Evolutionary conservation across 495 filamentous ascomycete species (phyloP).

Genomic region (Glutinoglossum americanum): DNA sequence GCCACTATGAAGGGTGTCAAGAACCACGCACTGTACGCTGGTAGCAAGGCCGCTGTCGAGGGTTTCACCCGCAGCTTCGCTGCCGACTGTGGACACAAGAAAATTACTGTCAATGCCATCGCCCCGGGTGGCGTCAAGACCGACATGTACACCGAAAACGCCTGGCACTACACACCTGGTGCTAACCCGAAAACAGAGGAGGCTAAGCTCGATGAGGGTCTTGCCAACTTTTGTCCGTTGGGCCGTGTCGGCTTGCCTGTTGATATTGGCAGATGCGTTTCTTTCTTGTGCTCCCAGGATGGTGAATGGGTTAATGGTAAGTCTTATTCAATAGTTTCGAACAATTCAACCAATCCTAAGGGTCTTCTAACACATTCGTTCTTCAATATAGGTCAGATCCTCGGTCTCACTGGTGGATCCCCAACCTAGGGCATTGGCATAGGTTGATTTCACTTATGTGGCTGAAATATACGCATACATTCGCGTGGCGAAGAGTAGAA

Average conservation of each 20-base stretch:
- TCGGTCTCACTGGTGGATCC: not conserved
- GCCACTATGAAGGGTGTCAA: slow-evolving; percentile 35
- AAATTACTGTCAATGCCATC: slow-evolving; percentile 57
- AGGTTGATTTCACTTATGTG: not conserved
- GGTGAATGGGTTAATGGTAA: slow-evolving; percentile 41
- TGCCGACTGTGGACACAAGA: slow-evolving; percentile 46
- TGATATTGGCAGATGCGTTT: slow-evolving; percentile 36
- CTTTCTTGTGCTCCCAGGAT: slow-evolving; percentile 31
- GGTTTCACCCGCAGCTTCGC: slow-evolving; percentile 59
- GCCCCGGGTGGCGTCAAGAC: slow-evolving; percentile 60
- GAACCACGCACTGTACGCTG: slow-evolving; percentile 56
- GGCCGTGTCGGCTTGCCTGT: slow-evolving; percentile 30
- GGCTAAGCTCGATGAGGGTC: slow-evolving; percentile 22
- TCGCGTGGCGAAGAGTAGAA: too few species aligned
- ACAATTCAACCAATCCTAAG: not conserved
- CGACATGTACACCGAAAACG: slow-evolving; percentile 52
- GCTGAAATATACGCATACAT: not conserved
- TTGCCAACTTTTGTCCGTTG: slow-evolving; percentile 24
- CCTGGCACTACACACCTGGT: slow-evolving; percentile 41
- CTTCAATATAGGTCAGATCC: not conserved
- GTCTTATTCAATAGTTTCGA: slow-evolving; percentile 6
- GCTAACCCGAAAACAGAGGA: slow-evolving; percentile 18
- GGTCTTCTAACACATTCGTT: not conserved
- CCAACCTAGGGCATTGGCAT: not conserved
- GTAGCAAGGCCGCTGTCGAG: slow-evolving; percentile 56